Evolutionary conservation across 305 asterid genomes (phyloP), one percentile per base, ranked within the genome.

Genomic region (Fraxinus baroniana): DNA sequence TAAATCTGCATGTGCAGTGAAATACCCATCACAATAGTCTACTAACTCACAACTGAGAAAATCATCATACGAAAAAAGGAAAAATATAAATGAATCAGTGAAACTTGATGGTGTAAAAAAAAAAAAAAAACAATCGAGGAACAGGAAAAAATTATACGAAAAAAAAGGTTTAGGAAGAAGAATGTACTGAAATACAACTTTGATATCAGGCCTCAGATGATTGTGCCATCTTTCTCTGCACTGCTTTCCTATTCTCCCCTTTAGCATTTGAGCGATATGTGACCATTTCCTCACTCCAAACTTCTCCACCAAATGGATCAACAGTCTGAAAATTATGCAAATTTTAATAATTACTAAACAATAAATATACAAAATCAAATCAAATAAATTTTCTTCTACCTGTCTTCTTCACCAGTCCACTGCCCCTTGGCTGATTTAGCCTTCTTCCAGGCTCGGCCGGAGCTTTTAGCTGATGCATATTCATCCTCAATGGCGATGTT

Each of bases 161-260:
- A 66, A 39, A 44, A 74, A 77, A 1, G 66, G 26, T 20, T 20
- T 20, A 60, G 70, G 70, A 60, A 60, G 70, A 60, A 60, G 70
- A 60, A 60, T 60, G 4, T 20, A 60, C 20, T 60, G 70, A 60
- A 60, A 60, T 85, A 77, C 76, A 71, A 93, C 99, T 83, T 93
- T 95, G 80, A 95, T 94, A 85, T 95, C 95, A 57, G 98, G 98
- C 88, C 95, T 91, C 77, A 95, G 91, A 89, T 94, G 99, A 84
- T 95, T 95, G 84, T 94, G 97, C 99, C 98, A 95, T 88, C 99
- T 87, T 88, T 94, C 99, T 81, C 99, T 91, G 87, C 98, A 95
- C 84, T 95, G 98, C 88, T 95, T 95, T 78, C 99, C 98, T 30
- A 93, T 90, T 88, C 99, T 93, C 80, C 99, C 98, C 76, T 90